A percentile compares a stretch with the other conserved stretches of the same genome.
Conservation (phyloP, 1,284 basidiomycete species). For the Pascua sp. region DNA sequence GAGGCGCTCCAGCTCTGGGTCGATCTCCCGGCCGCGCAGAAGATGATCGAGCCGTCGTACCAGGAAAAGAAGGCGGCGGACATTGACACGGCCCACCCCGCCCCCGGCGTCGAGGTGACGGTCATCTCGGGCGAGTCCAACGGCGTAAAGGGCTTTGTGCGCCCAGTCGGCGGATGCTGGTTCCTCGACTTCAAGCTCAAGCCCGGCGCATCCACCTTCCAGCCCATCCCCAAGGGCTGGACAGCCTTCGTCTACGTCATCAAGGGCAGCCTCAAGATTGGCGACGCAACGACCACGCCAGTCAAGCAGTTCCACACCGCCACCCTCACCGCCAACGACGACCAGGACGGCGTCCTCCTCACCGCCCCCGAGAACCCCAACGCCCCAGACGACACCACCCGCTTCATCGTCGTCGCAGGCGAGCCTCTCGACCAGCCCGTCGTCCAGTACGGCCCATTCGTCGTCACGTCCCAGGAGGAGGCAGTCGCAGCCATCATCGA, state of each 20-base stretch:
- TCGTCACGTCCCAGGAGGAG: constrained; percentile 75
- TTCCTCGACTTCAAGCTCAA: constrained; percentile 79
- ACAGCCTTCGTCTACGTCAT: constrained; percentile 76
- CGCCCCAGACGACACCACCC: constrained; percentile 55
- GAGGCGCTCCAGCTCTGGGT: constrained; percentile 89
- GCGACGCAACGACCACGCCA: constrained; percentile 40
- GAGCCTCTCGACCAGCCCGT: constrained; percentile 79
- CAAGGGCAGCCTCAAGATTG: constrained; percentile 58
- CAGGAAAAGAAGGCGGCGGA: constrained; percentile 51
- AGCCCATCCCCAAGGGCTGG: constrained; percentile 79
- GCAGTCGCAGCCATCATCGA: constrained; percentile 79
- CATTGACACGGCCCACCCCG: constrained; percentile 63
- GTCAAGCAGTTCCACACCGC: constrained; percentile 70
- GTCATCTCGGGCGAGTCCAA: constrained; percentile 83
- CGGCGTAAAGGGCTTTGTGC: constrained; percentile 77
- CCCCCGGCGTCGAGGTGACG: constrained; percentile 69
- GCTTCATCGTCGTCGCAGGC: constrained; percentile 76
- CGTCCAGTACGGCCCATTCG: constrained; percentile 59
- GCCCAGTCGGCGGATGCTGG: constrained; percentile 88
- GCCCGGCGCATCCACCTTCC: constrained; percentile 68
- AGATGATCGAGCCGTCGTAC: constrained; percentile 64
- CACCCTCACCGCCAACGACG: constrained; percentile 50
- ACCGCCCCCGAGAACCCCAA: constrained; percentile 52
- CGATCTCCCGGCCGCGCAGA: constrained; percentile 80
- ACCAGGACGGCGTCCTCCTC: constrained; percentile 46